phyloP scores from a whole-genome alignment of 108 stramenopile genomes.

The Parietichytrium sp. region DNA sequence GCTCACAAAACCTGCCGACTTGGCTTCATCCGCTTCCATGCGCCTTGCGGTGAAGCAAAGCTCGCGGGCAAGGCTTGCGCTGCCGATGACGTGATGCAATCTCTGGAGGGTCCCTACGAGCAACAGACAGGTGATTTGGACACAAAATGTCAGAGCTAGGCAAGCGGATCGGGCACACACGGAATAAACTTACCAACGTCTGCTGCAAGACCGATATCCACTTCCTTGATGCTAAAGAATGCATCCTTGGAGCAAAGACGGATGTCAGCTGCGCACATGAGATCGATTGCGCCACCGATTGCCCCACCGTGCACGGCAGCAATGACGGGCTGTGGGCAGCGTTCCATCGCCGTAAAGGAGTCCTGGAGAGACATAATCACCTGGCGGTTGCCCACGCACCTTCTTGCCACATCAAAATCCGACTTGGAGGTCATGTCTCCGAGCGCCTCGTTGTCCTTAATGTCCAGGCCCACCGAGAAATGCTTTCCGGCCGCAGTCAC shows the following conservation, averaged over 20 bases:
- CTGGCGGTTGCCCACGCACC: constrained; percentile 45
- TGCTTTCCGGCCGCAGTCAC: constrained; percentile 46
- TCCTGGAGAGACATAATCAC: constrained; percentile 54
- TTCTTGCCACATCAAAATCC: constrained; percentile 39
- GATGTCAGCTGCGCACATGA: constrained; percentile 57
- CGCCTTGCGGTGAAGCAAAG: constrained; percentile 56
- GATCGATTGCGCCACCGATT: constrained; percentile 60
- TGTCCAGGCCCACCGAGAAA: constrained; percentile 60
- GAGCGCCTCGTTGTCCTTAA: constrained; percentile 42
- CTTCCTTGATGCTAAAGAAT: constrained; percentile 58
- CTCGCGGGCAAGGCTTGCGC: constrained; percentile 55
- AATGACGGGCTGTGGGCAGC: constrained; percentile 56
- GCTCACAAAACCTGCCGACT: constrained; percentile 35
- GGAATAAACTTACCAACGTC: too few species aligned
- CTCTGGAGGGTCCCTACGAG: constrained; percentile 63
- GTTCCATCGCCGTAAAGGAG: constrained; percentile 53
- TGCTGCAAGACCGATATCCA: constrained; percentile 58
- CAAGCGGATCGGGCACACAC: too few species aligned
- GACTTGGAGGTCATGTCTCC: neutral
- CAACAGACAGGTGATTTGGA: too few species aligned
- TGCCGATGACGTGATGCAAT: constrained; percentile 59
- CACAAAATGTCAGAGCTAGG: too few species aligned
- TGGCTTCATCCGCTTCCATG: constrained; percentile 37
- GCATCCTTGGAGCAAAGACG: constrained; percentile 53
- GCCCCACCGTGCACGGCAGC: constrained; percentile 60